Evolutionary conservation across 2,329 filamentous ascomycete genomes (phyloP), one percentile per base, ranked within the genome.

Genomic region (Penicillium hordei): DNA sequence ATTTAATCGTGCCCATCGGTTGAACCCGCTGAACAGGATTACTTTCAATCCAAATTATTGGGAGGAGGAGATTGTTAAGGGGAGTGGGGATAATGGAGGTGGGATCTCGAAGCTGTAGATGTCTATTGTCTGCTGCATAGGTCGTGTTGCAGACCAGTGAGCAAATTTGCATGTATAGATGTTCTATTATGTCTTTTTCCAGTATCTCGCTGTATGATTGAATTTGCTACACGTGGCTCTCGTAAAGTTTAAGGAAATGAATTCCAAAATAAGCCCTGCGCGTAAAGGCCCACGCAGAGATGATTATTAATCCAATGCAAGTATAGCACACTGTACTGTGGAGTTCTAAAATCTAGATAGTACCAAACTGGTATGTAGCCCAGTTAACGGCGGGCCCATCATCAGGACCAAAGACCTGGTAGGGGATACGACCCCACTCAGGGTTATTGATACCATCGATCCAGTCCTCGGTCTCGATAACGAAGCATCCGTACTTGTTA

Each of bases 401-500:
- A 27, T 70, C 67, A 15, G 76, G 74, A 8, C 74, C 72, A 59
- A 72, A 79, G 59, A 80, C 69, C 67, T 78, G 75, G 60, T 72
- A 72, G 1, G 68, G 55, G 31, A 68, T 76, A 55, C 93, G 84
- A 58, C 86, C 86, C 93, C 93, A 97, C 75, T 91, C 85, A 0
- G 93, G 93, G 67, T 95, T 85, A 77, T 96, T 97, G 77, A 97
- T 94, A 27, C 83, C 92, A 72, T 96, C 93, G 70, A 97, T 96
- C 85, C 87, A 97, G 73, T 94, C 92, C 81, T 97, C 86, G 13
- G 94, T 90, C 78, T 97, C 93, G 75, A 97, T 83, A 48, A 96
- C 93, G 27, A 96, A 70, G 75, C 93, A 97, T 33, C 91, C 92
- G 70, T 92, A 91, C 79, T 93, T 61, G 71, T 80, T 65, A 71